Conservation (phyloP, 306 rosid species). For the Pachyrhizus erosus region DNA sequence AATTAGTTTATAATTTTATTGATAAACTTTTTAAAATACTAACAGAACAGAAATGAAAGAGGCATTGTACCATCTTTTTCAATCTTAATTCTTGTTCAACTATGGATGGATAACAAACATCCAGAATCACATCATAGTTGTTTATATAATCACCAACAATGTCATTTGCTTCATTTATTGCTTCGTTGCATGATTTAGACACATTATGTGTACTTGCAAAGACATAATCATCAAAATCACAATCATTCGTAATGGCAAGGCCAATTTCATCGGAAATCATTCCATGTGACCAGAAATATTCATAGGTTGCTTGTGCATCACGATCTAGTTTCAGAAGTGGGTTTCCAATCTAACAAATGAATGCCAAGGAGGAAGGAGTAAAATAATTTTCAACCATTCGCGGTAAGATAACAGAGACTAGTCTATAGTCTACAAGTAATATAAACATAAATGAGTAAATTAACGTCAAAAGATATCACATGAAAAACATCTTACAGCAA, state of each 20-base stretch:
- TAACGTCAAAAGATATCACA: background rate
- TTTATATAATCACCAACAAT: slow-evolving; percentile 70
- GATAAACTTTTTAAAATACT: background rate
- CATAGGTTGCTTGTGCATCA: slow-evolving; percentile 74
- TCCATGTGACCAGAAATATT: slow-evolving; percentile 93
- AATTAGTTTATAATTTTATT: background rate
- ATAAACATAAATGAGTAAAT: background rate
- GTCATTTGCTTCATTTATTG: slow-evolving; percentile 54
- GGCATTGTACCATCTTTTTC: slow-evolving; percentile 60
- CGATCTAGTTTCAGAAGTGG: slow-evolving; percentile 80
- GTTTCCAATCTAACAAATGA: slow-evolving; percentile 77
- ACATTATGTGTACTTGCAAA: slow-evolving; percentile 59
- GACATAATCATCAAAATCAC: slow-evolving; percentile 73
- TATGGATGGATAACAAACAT: slow-evolving; percentile 86
- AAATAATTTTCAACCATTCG: slow-evolving; percentile 21
- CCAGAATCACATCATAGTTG: slow-evolving; percentile 81
- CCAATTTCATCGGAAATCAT: slow-evolving; percentile 92
- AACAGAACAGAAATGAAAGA: background rate
- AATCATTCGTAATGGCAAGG: slow-evolving; percentile 64
- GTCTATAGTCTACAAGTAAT: background rate
- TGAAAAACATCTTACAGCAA: slow-evolving; percentile 67
- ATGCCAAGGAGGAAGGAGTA: slow-evolving; percentile 2
- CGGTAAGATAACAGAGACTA: background rate
- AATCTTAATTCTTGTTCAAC: slow-evolving; percentile 84
- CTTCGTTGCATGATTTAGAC: slow-evolving; percentile 58